A percentile compares a stretch with the other conserved stretches of the same genome.
Conservation (phyloP, 768 basidiomycete genomes). For the Termitomyces sp. region DNA sequence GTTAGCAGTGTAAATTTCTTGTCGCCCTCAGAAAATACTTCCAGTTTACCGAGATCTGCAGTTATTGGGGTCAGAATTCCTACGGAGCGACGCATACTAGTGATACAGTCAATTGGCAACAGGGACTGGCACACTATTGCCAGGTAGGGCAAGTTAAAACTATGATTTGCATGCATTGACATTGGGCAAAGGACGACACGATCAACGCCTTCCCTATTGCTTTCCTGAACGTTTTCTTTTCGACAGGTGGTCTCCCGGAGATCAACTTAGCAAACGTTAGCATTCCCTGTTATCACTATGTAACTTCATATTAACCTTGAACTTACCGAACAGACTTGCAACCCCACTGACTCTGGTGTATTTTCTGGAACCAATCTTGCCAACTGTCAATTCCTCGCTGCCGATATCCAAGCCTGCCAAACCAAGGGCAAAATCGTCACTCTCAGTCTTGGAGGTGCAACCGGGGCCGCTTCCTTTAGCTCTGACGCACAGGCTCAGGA, state of each 20-base stretch:
- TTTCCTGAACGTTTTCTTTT: slow-evolving; percentile 61
- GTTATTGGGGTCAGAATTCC: slow-evolving; percentile 77
- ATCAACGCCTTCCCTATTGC: slow-evolving; percentile 62
- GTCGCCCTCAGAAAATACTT: not conserved
- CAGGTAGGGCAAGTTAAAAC: slow-evolving; percentile 21
- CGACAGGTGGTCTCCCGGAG: slow-evolving; percentile 52
- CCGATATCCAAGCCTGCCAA: slow-evolving; percentile 59
- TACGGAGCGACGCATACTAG: slow-evolving; percentile 53
- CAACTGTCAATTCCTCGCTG: slow-evolving; percentile 53
- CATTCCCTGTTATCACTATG: not conserved
- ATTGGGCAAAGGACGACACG: slow-evolving; percentile 42
- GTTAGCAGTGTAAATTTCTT: slow-evolving; percentile 50
- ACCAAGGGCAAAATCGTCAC: slow-evolving; percentile 48
- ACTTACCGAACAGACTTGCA: slow-evolving; percentile 43
- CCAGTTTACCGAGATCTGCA: slow-evolving; percentile 20
- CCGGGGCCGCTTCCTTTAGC: slow-evolving; percentile 47
- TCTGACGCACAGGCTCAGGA: slow-evolving; percentile 46
- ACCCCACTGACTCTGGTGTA: slow-evolving; percentile 33
- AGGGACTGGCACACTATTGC: slow-evolving; percentile 61
- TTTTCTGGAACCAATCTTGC: slow-evolving; percentile 58
- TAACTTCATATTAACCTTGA: not conserved
- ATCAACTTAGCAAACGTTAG: slow-evolving; percentile 60
- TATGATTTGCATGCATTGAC: not conserved
- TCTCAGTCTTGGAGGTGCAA: slow-evolving; percentile 51
- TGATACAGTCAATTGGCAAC: slow-evolving; percentile 55